A percentile compares a stretch with the other conserved stretches of the same genome.
Evolutionary conservation across 1,284 basidiomycete genomes (phyloP).

Genomic region (Xanthoconium separans): DNA sequence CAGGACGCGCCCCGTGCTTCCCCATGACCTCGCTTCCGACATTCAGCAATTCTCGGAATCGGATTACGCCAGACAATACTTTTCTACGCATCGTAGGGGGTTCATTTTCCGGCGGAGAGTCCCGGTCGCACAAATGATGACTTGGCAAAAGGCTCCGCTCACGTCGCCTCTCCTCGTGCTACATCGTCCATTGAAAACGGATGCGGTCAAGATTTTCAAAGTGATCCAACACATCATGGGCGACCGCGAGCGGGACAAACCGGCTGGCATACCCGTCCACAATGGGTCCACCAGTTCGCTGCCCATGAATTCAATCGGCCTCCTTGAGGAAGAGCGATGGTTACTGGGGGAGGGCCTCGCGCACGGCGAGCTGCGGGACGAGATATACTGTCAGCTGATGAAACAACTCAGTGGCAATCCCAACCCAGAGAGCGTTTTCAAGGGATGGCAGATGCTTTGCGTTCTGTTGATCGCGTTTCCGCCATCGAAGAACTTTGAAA

Average conservation of each 20-base stretch:
- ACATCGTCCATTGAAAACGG: conserved; percentile 63
- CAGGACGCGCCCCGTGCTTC: conserved; percentile 52
- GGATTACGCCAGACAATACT: conserved; percentile 82
- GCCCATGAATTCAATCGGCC: conserved; percentile 35
- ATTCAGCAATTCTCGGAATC: conserved; percentile 84
- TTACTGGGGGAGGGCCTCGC: conserved; percentile 74
- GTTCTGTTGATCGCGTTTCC: conserved; percentile 86
- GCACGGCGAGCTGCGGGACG: conserved; percentile 83
- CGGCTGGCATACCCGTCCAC: conserved; percentile 46
- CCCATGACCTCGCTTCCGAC: conserved; percentile 74
- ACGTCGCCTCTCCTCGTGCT: conserved; percentile 72
- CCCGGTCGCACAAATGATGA: conserved; percentile 82
- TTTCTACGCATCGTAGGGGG: conserved; percentile 83
- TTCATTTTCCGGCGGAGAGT: conserved; percentile 80
- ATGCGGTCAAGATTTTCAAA: conserved; percentile 84
- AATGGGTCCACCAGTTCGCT: conserved; percentile 60
- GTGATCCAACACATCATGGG: conserved; percentile 91
- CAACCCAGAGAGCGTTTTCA: conserved; percentile 78
- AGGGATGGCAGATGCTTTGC: conserved; percentile 90
- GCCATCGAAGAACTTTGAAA: conserved; percentile 87
- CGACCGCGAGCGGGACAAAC: conserved; percentile 73
- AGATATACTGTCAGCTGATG: conserved; percentile 89
- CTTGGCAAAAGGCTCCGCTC: conserved; percentile 82
- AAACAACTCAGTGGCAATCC: conserved; percentile 87
- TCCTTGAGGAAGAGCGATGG: conserved; percentile 87